Evolutionary conservation across 352 stramenopile species (phyloP).

Genomic region (Phytophthora podocarpi): DNA sequence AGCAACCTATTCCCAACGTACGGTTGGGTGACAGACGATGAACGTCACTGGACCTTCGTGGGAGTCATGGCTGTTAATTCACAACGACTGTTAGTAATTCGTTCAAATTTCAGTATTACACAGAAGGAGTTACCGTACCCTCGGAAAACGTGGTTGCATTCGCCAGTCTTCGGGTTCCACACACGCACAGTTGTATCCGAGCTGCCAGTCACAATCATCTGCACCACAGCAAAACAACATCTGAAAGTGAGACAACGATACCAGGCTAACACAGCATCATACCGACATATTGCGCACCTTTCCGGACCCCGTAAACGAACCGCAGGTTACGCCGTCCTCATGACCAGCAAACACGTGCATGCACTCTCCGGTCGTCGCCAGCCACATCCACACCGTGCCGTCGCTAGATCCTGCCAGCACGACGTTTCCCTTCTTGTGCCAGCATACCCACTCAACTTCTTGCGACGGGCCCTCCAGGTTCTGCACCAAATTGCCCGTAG

Average conservation of each 20-base stretch:
- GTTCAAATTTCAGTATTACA: not conserved
- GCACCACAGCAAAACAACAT: not conserved
- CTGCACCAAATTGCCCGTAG: constrained; percentile 79
- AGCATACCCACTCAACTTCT: constrained; percentile 91
- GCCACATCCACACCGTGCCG: constrained; percentile 92
- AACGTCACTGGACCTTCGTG: constrained; percentile 92
- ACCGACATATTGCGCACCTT: constrained; percentile 63
- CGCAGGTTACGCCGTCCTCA: constrained; percentile 94
- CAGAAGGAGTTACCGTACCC: constrained; percentile 44
- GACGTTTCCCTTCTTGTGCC: constrained; percentile 92
- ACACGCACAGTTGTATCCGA: constrained; percentile 94
- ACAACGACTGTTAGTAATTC: constrained; percentile 3
- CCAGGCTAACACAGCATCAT: not conserved
- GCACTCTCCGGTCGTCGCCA: constrained; percentile 95
- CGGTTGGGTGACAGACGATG: constrained; percentile 86
- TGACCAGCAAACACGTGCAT: constrained; percentile 98
- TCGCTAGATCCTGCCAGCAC: constrained; percentile 89
- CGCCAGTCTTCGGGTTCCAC: constrained; percentile 96
- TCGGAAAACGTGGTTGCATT: constrained; percentile 91
- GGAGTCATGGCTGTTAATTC: constrained; percentile 66
- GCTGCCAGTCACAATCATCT: constrained; percentile 94
- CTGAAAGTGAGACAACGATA: not conserved
- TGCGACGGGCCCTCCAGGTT: constrained; percentile 89
- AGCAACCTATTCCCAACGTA: constrained; percentile 32
- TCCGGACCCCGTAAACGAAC: constrained; percentile 94